phyloP scores from a whole-genome alignment of 225 moss, liverwort and hornwort species.

The Thuidium tamariscinum region DNA sequence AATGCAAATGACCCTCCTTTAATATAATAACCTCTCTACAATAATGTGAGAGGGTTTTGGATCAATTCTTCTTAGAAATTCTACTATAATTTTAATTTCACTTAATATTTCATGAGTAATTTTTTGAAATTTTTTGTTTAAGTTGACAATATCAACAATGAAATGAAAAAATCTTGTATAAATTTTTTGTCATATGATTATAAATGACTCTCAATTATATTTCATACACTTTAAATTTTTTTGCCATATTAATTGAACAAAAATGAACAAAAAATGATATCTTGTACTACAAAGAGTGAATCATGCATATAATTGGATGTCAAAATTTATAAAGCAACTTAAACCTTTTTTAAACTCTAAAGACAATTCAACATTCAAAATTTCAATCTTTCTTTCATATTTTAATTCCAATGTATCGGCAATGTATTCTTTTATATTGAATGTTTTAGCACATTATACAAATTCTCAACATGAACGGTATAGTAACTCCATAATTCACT shows the following conservation, averaged over 20 bases:
- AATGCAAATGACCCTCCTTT: too few relatives aligned
- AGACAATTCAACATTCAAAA: neutral
- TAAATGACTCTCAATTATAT: neutral
- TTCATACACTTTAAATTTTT: too few relatives aligned
- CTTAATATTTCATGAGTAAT: too few relatives aligned
- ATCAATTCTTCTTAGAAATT: too few relatives aligned
- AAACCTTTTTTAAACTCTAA: neutral
- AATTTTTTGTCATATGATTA: neutral
- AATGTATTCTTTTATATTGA: neutral
- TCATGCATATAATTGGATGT: neutral
- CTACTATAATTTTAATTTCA: too few relatives aligned
- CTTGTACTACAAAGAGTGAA: neutral
- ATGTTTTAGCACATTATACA: neutral
- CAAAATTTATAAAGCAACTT: neutral
- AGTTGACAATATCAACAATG: neutral
- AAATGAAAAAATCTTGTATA: neutral
- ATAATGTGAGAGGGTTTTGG: too few relatives aligned
- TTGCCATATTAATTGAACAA: neutral
- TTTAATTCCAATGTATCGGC: neutral
- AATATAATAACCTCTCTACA: too few relatives aligned
- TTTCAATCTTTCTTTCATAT: neutral
- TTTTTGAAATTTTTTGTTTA: neutral
- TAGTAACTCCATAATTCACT: too few relatives aligned
- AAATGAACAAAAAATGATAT: neutral
- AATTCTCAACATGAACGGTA: neutral